phyloP scores from a whole-genome alignment of 2,329 filamentous ascomycete genomes.

The Diaporthe sp. region DNA sequence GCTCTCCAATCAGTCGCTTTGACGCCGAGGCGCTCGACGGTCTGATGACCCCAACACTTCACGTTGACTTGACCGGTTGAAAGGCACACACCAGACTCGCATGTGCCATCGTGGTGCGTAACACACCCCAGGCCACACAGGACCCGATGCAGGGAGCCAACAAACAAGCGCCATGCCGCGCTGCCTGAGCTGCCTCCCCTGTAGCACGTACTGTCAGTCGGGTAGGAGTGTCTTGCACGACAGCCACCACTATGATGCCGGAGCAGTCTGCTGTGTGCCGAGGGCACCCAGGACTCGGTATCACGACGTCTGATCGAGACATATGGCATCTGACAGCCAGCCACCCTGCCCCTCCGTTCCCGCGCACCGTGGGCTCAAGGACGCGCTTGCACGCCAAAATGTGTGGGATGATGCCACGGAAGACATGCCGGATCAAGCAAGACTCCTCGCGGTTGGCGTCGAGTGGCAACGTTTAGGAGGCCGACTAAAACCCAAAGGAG shows the following conservation, averaged over 20 bases:
- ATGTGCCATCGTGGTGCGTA: conserved; percentile 24
- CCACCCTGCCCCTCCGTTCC: not conserved
- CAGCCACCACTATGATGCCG: not conserved
- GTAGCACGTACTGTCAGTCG: not conserved
- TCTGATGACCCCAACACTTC: conserved; percentile 29
- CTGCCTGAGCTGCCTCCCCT: not conserved
- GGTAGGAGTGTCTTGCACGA: conserved; percentile 15
- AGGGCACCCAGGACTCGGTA: conserved; percentile 1
- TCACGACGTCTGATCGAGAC: conserved; percentile 15
- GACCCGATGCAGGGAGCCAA: conserved; percentile 22
- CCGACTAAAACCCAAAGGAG: conserved; percentile 8
- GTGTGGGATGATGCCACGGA: conserved; percentile 21
- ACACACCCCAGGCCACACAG: conserved; percentile 14
- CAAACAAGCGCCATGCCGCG: conserved; percentile 16
- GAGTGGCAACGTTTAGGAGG: conserved; percentile 16
- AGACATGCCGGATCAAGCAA: conserved; percentile 13
- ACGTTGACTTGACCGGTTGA: conserved; percentile 22
- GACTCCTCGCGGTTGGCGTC: conserved; percentile 24
- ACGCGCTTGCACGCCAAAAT: not conserved
- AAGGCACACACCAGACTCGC: conserved; percentile 24
- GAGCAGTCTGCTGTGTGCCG: conserved; percentile 7
- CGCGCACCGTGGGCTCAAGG: not conserved
- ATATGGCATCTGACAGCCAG: conserved; percentile 24
- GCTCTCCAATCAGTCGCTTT: conserved; percentile 27
- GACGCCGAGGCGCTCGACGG: conserved; percentile 14